phyloP scores from a whole-genome alignment of 2,329 filamentous ascomycete genomes.

The Penicillium decumbens region DNA sequence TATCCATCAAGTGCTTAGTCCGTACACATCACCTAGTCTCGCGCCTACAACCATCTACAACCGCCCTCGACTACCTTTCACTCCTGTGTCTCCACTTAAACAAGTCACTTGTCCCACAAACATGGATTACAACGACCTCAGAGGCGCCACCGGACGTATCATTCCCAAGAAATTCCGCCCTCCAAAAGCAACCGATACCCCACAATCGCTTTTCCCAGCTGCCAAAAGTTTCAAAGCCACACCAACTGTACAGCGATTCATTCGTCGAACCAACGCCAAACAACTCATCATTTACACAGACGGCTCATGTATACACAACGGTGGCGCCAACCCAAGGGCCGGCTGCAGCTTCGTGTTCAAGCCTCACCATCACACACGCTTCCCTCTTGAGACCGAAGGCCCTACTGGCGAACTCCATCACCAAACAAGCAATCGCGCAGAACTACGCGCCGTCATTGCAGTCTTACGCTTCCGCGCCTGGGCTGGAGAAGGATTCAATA shows the following conservation, averaged over 20 bases:
- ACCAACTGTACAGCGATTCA: slow-evolving; percentile 2
- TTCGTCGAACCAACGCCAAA: slow-evolving; percentile 28
- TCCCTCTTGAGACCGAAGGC: slow-evolving; percentile 44
- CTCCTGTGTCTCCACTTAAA: too few relatives aligned
- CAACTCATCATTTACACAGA: slow-evolving; percentile 44
- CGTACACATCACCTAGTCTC: too few relatives aligned
- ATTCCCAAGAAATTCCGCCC: neutral
- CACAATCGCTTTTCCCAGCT: slow-evolving; percentile 3
- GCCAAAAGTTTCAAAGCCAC: neutral
- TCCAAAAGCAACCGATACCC: neutral
- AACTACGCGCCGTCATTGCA: slow-evolving; percentile 52
- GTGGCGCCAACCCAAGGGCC: slow-evolving; percentile 34
- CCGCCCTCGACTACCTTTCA: too few relatives aligned
- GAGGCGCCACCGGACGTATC: neutral
- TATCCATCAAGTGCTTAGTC: too few relatives aligned
- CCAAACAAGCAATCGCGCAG: slow-evolving; percentile 53
- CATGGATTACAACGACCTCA: neutral
- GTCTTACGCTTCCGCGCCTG: slow-evolving; percentile 47
- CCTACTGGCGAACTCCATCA: slow-evolving; percentile 36
- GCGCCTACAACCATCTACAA: too few relatives aligned
- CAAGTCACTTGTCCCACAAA: too few relatives aligned
- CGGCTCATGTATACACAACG: slow-evolving; percentile 47
- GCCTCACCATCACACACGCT: slow-evolving; percentile 1
- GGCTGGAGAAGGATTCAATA: slow-evolving; percentile 41
- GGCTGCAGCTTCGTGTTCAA: slow-evolving; percentile 40